These are phyloP conservation scores for Lecanicillium sp. DNA, from an alignment of 2,329 filamentous ascomycete genomes.

Conservation along the genomic window DNA sequence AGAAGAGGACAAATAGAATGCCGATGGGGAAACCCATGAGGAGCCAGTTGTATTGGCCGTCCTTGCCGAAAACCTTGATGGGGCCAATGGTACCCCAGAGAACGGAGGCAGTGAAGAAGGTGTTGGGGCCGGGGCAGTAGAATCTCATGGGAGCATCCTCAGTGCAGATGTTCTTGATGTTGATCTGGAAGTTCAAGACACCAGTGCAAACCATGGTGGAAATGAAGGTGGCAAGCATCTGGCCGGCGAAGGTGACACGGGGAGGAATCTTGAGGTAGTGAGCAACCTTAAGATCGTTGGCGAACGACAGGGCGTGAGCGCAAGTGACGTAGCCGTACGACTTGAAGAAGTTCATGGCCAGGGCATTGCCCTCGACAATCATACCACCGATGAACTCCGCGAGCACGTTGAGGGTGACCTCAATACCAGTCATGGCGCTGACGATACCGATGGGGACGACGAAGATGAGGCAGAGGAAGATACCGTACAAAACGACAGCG, in stretches of 20 bases:
- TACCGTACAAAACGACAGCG: constrained; percentile 31
- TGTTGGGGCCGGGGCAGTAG: constrained; percentile 28
- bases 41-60: constrained; percentile 30
- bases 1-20: constrained; percentile 23
- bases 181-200: constrained; percentile 30
- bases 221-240: constrained; percentile 36
- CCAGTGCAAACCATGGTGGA: constrained; percentile 39
- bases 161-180: constrained; percentile 29
- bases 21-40: constrained; percentile 33
- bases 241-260: constrained; percentile 37
- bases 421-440: constrained; percentile 36
- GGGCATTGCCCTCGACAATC: constrained; percentile 25
- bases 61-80: constrained; percentile 30
- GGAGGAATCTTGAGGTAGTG: constrained; percentile 45
- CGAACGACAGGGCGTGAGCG: constrained; percentile 15
- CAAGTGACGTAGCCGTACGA: constrained; percentile 28
- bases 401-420: constrained; percentile 30
- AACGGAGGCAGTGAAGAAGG: constrained; percentile 35
- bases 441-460: constrained; percentile 34
- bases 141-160: constrained; percentile 25
- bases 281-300: constrained; percentile 41
- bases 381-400: constrained; percentile 35
- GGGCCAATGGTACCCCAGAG: constrained; percentile 39
- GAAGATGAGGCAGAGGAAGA: constrained; percentile 31
- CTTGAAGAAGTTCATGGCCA: constrained; percentile 25